Base-by-base conservation (phyloP, 352 stramenopile species). In the Peronosclerospora sorghi region DNA sequence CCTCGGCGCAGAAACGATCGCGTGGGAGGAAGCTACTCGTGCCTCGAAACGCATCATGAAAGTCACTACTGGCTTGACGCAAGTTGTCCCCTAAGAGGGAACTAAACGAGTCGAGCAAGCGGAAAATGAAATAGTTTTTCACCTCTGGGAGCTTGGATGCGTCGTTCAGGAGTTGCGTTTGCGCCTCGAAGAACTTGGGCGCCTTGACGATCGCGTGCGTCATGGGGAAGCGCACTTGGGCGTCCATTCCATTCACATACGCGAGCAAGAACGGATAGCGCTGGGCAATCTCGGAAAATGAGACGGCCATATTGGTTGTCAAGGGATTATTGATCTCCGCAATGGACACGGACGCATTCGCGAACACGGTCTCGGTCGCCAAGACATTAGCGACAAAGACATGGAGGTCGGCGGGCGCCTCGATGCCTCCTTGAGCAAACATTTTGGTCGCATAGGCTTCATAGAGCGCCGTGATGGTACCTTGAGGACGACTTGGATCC, bases 281-380 rank as follows among this genome's bases (percentile, higher is more conserved):
- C 18, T 43, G 41, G 4, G 47, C 53, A 32, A 94, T 66, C 4
- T 89, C 55, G 0, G 64, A 42, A 35, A 95, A 78, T 7, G 65
- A 62, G 51, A 83, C 92, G 48, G 85, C 88, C 30, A 83, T 93
- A 53, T 78, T 96, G 4, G 84, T 95, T 2, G 63, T 68, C 50
- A 83, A 74, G 10, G 80, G 86, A 68, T 96, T 64, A 2, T 84
- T 59, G 42, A 89, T 64, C 32, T 90, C 82, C 2, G 83, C 88
- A 44, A 83, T 87, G 5, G 84, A 73, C 47, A 96, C 73, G 17
- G 88, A 86, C 26, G 86, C 73, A 15, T 83, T 64, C 17, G 89
- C 86, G 19, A 97, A 64, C 8, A 51, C 37, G 12, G 67, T 76
- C 65, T 97, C 86, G 6, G 87, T 75, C 8, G 75, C 41, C 1